These are phyloP conservation scores for Adansonia madagascariensis DNA, from an alignment of 441 rosid genomes.

Conservation along the genomic window DNA sequence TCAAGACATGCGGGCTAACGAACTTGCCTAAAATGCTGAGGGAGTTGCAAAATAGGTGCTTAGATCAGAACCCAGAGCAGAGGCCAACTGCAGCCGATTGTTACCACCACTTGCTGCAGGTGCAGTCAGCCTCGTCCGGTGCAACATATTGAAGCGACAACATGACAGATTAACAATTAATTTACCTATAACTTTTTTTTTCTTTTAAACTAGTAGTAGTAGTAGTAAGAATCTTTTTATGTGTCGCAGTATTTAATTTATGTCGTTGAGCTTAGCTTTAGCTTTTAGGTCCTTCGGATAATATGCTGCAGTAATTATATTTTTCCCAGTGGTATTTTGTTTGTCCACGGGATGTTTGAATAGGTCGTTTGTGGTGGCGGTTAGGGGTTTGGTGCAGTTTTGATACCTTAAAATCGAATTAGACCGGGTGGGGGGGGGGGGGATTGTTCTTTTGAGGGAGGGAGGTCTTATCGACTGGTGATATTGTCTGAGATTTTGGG, in stretches of 20 bases:
- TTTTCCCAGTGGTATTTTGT: no score
- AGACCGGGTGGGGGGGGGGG: not conserved
- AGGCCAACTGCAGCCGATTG: constrained; percentile 97
- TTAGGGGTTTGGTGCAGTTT: no score
- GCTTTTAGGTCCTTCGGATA: not conserved
- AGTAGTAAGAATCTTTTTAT: not conserved
- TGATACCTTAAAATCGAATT: not conserved
- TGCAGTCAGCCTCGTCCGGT: constrained; percentile 61
- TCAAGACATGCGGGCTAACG: constrained; percentile 72
- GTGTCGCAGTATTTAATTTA: not conserved
- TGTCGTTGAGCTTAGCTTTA: not conserved
- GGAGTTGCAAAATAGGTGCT: constrained; percentile 80
- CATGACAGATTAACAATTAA: not conserved
- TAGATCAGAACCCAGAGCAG: constrained; percentile 85
- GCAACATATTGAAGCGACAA: constrained; percentile 46
- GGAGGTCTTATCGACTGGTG: not conserved
- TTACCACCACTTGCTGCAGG: constrained; percentile 82
- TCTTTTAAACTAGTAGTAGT: not conserved
- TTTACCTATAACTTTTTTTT: not conserved
- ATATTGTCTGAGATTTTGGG: not conserved
- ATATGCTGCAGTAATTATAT: no score
- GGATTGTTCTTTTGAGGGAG: not conserved
- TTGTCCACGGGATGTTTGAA: no score
- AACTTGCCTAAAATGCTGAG: constrained; percentile 70
- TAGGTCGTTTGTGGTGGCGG: no score